Evolutionary conservation across 2,329 filamentous ascomycete genomes (phyloP).

Genomic region (Bertia moriformis): DNA sequence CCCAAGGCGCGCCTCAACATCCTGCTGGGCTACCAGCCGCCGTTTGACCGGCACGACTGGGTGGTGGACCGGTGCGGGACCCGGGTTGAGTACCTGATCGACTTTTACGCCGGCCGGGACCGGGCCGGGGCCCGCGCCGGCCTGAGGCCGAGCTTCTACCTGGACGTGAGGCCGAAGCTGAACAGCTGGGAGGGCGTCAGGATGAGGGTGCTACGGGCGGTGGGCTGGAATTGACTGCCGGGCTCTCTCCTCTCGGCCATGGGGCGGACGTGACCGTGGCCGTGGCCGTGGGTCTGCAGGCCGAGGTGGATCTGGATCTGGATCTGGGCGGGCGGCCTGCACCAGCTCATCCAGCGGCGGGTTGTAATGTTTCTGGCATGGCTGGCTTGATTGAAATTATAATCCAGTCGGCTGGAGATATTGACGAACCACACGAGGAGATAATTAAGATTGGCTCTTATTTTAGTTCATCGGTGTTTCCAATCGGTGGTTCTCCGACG

Average conservation of each 20-base stretch:
- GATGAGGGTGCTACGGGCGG: conserved; percentile 40
- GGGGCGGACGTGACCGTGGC: too few species aligned
- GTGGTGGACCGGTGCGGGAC: conserved; percentile 81
- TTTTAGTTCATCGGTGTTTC: too few species aligned
- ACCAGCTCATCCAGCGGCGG: too few species aligned
- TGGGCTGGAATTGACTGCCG: conserved; percentile 28
- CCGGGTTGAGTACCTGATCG: conserved; percentile 86
- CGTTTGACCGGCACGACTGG: conserved; percentile 97
- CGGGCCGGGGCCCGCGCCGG: conserved; percentile 19
- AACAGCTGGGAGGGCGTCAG: conserved; percentile 55
- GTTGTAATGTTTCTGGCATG: too few species aligned
- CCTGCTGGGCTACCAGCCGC: conserved; percentile 71
- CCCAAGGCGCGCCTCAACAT: conserved; percentile 74
- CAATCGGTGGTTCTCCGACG: too few species aligned
- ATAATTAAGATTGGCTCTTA: too few species aligned
- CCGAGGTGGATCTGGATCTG: too few species aligned
- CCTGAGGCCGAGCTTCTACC: conserved; percentile 43
- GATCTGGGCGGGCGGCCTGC: too few species aligned
- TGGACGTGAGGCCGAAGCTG: conserved; percentile 55
- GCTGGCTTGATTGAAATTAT: too few species aligned
- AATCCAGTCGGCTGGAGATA: too few species aligned
- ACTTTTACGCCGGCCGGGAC: conserved; percentile 73
- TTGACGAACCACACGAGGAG: too few species aligned
- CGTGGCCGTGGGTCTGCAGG: too few species aligned
- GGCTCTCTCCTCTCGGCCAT: background rate